Evolutionary conservation across 768 basidiomycete species (phyloP), one percentile per base, ranked within the genome.

Genomic region (Russula foetens): DNA sequence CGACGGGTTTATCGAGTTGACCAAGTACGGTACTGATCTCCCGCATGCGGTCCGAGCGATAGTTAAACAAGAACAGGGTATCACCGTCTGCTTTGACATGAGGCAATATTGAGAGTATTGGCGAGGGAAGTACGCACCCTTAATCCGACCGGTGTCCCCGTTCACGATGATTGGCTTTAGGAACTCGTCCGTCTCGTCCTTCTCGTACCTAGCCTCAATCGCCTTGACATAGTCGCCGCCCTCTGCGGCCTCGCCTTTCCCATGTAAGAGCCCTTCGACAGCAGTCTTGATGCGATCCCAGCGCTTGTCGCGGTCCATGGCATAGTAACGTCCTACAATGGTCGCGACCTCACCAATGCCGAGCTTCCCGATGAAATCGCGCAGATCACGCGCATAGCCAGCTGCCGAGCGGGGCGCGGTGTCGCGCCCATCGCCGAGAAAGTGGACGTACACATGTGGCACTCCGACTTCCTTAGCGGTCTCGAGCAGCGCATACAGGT

Each of bases 61-160:
- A 97, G 77, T 98, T 98, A 85, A 96, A 98, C 76, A 90, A 85
- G 81, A 96, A 97, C 4, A 98, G 70, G 0, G 93, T 95, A 72
- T 97, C 94, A 45, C 77, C 80, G 59, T 92, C 92, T 92, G 64
- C 8, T 38, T n/a, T 7, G 43, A 7, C 38, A 5, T 49, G 43
- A 51, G 19, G 12, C 24, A 56, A 21, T 23, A 26, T 9, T n/a
- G 31, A 24, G 17, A 8, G 14, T 8, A 12, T 4, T 7, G 17
- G 15, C n/a, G 28, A 4, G 3, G 3, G 4, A 7, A 9, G 12
- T 7, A 72, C 77, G 50, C 66, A 88, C 90, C 87, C 73, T 93
- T 88, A 69, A 96, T 83, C 46, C 92, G 77, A 8, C 88, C 88
- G 23, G 84, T 81, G 17, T 83, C 83, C 0, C 88, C 88, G 54